Conservation (phyloP, 2,329 filamentous ascomycete species). For the Fusarium equiseti region DNA sequence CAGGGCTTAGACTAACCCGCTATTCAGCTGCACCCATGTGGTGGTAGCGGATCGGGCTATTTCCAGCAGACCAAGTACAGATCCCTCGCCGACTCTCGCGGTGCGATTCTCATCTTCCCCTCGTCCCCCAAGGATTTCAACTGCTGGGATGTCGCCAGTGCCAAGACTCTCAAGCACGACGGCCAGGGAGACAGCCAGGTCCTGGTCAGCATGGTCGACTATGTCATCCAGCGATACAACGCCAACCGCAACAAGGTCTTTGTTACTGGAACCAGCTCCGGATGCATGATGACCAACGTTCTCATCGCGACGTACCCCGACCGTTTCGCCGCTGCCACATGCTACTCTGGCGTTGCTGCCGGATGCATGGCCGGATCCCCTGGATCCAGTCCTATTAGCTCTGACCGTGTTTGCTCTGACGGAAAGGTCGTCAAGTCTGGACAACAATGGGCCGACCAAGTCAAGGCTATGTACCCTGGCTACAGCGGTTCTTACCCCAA, state of each 20-base stretch:
- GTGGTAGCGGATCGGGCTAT: conserved; percentile 64
- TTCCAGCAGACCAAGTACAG: conserved; percentile 65
- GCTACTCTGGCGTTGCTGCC: conserved; percentile 65
- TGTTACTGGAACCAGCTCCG: conserved; percentile 54
- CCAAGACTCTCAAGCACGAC: conserved; percentile 61
- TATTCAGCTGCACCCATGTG: conserved; percentile 53
- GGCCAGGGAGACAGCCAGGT: conserved; percentile 64
- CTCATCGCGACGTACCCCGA: conserved; percentile 67
- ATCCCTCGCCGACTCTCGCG: conserved; percentile 64
- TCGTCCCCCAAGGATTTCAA: conserved; percentile 54
- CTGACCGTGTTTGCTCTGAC: conserved; percentile 62
- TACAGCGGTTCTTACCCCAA: conserved; percentile 63
- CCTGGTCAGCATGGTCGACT: conserved; percentile 67
- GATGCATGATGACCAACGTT: conserved; percentile 54
- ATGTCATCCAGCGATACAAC: conserved; percentile 60
- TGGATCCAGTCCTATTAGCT: conserved; percentile 53
- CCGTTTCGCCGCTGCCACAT: conserved; percentile 63
- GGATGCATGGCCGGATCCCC: conserved; percentile 60
- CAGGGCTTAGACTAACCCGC: neutral
- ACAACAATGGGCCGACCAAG: conserved; percentile 56
- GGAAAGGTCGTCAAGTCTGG: conserved; percentile 60
- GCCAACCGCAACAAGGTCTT: conserved; percentile 63
- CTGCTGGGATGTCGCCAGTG: conserved; percentile 72
- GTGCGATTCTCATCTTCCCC: conserved; percentile 67
- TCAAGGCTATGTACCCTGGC: conserved; percentile 62